Percentiles rank a stretch among this genome's conserved stretches.
phyloP scores from a whole-genome alignment of 305 asterid genomes.

The Fraxinus nigra region DNA sequence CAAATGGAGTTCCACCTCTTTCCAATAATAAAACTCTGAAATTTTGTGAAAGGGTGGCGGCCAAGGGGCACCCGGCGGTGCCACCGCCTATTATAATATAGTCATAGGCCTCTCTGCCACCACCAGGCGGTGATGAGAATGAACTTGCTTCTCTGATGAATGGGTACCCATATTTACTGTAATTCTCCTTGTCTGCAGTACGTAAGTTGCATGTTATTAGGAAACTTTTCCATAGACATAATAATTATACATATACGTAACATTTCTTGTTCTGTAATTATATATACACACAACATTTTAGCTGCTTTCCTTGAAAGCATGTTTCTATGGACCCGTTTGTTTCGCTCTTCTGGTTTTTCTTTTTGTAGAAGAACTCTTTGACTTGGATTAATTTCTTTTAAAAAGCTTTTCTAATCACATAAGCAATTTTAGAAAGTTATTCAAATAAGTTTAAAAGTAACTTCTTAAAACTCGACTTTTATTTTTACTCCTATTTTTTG shows the following conservation, averaged over 20 bases:
- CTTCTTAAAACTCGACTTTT: too few species aligned
- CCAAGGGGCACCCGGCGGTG: conserved; percentile 92
- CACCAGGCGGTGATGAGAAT: conserved; percentile 31
- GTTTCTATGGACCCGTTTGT: neutral
- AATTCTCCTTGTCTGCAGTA: neutral
- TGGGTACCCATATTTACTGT: conserved; percentile 37
- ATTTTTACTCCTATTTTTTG: too few species aligned
- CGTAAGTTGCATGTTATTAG: neutral
- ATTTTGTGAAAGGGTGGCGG: conserved; percentile 70
- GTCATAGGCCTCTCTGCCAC: conserved; percentile 38
- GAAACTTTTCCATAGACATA: neutral
- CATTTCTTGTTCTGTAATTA: too few species aligned
- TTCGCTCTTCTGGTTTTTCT: too few species aligned
- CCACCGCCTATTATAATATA: conserved; percentile 94
- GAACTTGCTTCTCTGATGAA: conserved; percentile 70
- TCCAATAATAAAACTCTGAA: conserved; percentile 72
- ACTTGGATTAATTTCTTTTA: too few species aligned
- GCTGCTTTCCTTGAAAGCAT: neutral
- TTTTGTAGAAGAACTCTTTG: too few species aligned
- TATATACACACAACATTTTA: too few species aligned
- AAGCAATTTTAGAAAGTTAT: too few species aligned
- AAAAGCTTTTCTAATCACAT: too few species aligned
- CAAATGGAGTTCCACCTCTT: conserved; percentile 91
- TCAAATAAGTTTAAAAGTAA: too few species aligned
- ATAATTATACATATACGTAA: neutral